Evolutionary conservation across 2,329 filamentous ascomycete genomes (phyloP).

Genomic region (Xylariaceae sp.): DNA sequence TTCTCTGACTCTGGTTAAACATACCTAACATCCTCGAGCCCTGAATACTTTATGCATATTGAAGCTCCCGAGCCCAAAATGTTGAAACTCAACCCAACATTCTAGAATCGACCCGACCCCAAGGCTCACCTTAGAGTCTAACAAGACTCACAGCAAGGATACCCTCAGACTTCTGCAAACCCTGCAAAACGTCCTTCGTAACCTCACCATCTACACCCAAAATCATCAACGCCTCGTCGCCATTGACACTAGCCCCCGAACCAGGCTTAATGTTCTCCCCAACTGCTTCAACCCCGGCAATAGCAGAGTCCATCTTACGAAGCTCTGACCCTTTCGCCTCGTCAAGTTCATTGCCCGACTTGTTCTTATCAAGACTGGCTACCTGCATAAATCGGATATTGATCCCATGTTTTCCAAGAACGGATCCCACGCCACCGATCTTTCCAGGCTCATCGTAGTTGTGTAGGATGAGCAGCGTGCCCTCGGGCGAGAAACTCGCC

Average conservation of each 20-base stretch:
- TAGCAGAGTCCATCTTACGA: not conserved
- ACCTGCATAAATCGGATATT: constrained; percentile 75
- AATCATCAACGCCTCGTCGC: constrained; percentile 77
- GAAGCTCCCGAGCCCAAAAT: too few species aligned
- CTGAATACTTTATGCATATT: too few species aligned
- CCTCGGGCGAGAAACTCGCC: constrained; percentile 68
- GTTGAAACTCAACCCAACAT: too few species aligned
- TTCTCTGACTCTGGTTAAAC: too few species aligned
- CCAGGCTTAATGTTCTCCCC: not conserved
- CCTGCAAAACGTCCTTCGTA: constrained; percentile 49
- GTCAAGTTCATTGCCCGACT: not conserved
- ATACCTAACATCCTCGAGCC: too few species aligned
- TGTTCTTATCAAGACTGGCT: constrained; percentile 13
- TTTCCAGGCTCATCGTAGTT: constrained; percentile 81
- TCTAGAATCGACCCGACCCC: not conserved
- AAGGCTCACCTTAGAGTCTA: constrained; percentile 26
- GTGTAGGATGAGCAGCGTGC: constrained; percentile 71
- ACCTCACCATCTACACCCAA: constrained; percentile 67
- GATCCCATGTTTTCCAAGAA: constrained; percentile 64
- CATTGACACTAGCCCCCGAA: constrained; percentile 28
- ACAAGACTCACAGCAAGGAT: constrained; percentile 55
- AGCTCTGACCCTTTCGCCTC: not conserved
- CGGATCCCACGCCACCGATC: constrained; percentile 73
- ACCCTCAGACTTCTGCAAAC: constrained; percentile 46
- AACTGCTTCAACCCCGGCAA: not conserved